phyloP scores from a whole-genome alignment of 2,329 filamentous ascomycete species.

The Orbilia ellipsospora region DNA sequence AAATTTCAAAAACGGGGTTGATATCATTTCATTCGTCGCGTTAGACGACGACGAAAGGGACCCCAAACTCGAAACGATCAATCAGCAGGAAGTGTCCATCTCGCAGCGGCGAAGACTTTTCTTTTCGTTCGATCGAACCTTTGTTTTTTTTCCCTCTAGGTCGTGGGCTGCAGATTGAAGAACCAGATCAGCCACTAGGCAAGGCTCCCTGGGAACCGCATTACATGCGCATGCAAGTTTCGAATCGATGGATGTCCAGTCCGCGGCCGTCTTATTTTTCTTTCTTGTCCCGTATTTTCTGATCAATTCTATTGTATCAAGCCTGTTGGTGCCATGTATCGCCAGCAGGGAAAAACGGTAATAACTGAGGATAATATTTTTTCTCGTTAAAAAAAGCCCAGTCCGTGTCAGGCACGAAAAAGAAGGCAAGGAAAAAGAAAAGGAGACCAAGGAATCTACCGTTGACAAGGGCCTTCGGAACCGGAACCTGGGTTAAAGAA shows the following conservation, averaged over 20 bases:
- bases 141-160: constrained; percentile 7
- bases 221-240: constrained; percentile 31
- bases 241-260: no score
- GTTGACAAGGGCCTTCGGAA: constrained; percentile 9
- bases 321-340: no score
- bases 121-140: constrained; percentile 1
- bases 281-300: no score
- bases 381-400: constrained; percentile 4
- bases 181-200: constrained; percentile 52
- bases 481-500: not conserved
- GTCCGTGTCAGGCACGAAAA: constrained; percentile 9
- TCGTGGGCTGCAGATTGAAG: constrained; percentile 17
- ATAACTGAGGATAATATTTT: constrained; percentile 2
- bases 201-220: constrained; percentile 53
- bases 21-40: constrained; percentile 6
- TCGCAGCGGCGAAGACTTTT: constrained; percentile 37
- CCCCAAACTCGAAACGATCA: not conserved
- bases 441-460: not conserved
- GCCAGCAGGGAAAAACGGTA: constrained; percentile 4
- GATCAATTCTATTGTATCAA: no score
- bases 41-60: not conserved
- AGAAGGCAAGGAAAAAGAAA: constrained; percentile 6
- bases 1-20: not conserved
- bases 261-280: no score
- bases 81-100: constrained; percentile 26